A percentile compares a stretch with the other conserved stretches of the same genome.
Conservation (phyloP, 2,329 filamentous ascomycete genomes). For the Neurospora sp. region DNA sequence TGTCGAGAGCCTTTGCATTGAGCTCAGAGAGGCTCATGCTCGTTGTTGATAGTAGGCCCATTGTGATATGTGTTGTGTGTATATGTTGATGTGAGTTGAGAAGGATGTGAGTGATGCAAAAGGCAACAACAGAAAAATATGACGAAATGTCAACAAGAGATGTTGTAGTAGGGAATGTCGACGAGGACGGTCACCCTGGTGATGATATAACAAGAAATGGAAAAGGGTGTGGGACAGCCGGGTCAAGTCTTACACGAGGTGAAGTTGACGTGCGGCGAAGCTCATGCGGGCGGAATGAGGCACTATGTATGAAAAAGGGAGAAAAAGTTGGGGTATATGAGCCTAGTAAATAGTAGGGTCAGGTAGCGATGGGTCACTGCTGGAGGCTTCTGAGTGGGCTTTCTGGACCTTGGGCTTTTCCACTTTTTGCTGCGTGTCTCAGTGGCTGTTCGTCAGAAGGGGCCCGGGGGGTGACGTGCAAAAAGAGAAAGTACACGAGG, state of each 20-base stretch:
- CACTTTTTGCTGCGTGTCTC: slow-evolving; percentile 16
- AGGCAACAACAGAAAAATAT: not conserved
- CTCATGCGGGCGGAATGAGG: slow-evolving; percentile 13
- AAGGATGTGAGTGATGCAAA: slow-evolving; percentile 6
- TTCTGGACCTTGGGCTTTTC: slow-evolving; percentile 5
- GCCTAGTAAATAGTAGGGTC: slow-evolving; percentile 9
- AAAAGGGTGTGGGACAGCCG: not conserved
- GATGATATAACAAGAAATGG: slow-evolving; percentile 6
- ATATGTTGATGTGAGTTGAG: slow-evolving; percentile 5
- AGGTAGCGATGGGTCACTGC: slow-evolving; percentile 13
- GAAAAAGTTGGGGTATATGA: slow-evolving; percentile 9
- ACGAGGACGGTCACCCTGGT: slow-evolving; percentile 1
- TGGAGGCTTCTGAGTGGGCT: slow-evolving; percentile 15
- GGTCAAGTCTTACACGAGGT: slow-evolving; percentile 15
- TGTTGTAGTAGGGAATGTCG: not conserved
- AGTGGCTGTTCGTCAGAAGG: slow-evolving; percentile 23
- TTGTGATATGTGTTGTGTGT: slow-evolving; percentile 22
- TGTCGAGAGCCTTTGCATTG: slow-evolving; percentile 66
- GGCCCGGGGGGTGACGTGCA: slow-evolving; percentile 27
- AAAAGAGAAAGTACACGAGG: slow-evolving; percentile 26
- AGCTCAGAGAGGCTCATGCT: slow-evolving; percentile 41
- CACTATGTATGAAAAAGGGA: not conserved
- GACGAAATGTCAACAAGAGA: slow-evolving; percentile 8
- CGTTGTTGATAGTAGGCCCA: slow-evolving; percentile 33
- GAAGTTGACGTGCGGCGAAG: slow-evolving; percentile 19